Evolutionary conservation across 495 filamentous ascomycete genomes (phyloP).

Genomic region (Pyrenula aspistea): DNA sequence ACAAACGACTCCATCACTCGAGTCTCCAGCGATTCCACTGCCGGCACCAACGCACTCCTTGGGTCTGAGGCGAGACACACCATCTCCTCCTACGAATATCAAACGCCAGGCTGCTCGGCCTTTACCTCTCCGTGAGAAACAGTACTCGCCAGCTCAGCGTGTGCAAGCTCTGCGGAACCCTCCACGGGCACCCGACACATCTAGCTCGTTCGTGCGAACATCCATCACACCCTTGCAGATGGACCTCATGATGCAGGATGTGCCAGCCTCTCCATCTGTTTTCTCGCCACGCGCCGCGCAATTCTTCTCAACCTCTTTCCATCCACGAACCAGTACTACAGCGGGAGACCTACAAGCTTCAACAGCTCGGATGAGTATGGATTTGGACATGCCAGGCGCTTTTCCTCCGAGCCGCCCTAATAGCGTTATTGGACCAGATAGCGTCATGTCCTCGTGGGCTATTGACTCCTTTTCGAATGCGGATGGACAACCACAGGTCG

Average conservation of each 20-base stretch:
- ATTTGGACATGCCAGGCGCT: not conserved
- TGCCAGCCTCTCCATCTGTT: constrained; percentile 21
- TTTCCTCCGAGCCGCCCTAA: not conserved
- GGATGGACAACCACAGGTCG: not conserved
- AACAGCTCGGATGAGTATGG: not conserved
- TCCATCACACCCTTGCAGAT: constrained; percentile 14
- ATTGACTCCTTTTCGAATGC: constrained; percentile 9
- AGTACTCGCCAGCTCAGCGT: constrained; percentile 17
- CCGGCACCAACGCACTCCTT: too few species aligned
- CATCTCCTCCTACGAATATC: constrained; percentile 18
- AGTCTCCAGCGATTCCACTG: constrained; percentile 18
- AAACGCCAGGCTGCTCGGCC: constrained; percentile 29
- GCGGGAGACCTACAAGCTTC: constrained; percentile 1
- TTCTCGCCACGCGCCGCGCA: constrained; percentile 38
- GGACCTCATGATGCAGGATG: constrained; percentile 25
- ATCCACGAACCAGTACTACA: constrained; percentile 6
- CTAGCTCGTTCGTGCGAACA: constrained; percentile 11
- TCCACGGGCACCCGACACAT: constrained; percentile 1
- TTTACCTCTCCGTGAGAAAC: constrained; percentile 30
- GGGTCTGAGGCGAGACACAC: not conserved
- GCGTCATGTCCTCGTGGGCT: constrained; percentile 7
- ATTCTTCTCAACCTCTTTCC: constrained; percentile 27
- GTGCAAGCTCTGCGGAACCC: constrained; percentile 7
- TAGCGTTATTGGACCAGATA: not conserved
- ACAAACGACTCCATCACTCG: constrained; percentile 16